phyloP scores from a whole-genome alignment of 2,329 filamentous ascomycete species.

The Emydomyces testavorans region DNA sequence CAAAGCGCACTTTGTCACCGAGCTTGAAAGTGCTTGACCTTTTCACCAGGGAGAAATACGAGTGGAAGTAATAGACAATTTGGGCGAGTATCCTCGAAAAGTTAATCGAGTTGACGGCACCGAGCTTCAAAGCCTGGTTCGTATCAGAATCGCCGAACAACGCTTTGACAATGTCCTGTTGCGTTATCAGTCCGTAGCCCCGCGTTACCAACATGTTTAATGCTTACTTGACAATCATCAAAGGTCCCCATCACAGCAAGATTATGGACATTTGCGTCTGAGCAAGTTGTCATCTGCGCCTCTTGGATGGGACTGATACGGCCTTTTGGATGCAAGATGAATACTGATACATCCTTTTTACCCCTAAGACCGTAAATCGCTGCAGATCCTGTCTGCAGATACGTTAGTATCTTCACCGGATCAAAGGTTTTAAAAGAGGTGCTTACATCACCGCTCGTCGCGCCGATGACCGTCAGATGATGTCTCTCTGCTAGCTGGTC shows the following conservation, averaged over 20 bases:
- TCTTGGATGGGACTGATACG: conserved; percentile 68
- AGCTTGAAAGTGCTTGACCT: conserved; percentile 48
- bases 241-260: conserved; percentile 70
- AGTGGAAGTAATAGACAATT: conserved; percentile 93
- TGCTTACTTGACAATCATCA: conserved; percentile 60
- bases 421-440: not conserved
- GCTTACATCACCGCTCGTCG: conserved; percentile 62
- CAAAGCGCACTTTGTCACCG: conserved; percentile 57
- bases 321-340: conserved; percentile 87
- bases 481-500: conserved; percentile 45
- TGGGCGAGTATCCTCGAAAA: conserved; percentile 91
- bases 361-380: conserved; percentile 90
- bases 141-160: conserved; percentile 77
- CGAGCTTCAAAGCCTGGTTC: conserved; percentile 72
- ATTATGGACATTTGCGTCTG: conserved; percentile 87
- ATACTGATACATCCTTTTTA: conserved; percentile 94
- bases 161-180: conserved; percentile 79
- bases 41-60: conserved; percentile 70
- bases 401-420: not conserved
- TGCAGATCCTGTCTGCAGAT: conserved; percentile 59
- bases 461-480: conserved; percentile 75
- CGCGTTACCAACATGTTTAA: too few species aligned
- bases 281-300: conserved; percentile 90
- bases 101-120: conserved; percentile 94
- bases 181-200: too few species aligned